Conservation (phyloP, 2,329 filamentous ascomycete species). For the Dendrostoma leiphaemia region DNA sequence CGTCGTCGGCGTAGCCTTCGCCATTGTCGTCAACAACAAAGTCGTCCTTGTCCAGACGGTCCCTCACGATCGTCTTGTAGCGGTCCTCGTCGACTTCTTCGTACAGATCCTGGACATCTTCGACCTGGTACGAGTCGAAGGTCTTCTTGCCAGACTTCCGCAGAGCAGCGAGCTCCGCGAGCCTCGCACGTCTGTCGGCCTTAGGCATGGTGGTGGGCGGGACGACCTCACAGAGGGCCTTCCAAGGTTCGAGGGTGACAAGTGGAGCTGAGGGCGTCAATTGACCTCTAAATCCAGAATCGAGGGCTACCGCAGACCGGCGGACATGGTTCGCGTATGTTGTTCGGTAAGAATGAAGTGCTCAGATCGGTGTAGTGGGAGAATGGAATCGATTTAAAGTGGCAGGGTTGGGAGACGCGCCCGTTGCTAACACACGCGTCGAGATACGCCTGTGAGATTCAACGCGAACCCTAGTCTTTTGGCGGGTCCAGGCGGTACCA, state of each 20-base stretch:
- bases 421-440: conserved; percentile 8
- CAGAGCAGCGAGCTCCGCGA: conserved; percentile 79
- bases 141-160: conserved; percentile 89
- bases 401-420: conserved; percentile 15
- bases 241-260: neutral
- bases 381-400: conserved; percentile 17
- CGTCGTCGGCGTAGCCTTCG: conserved; percentile 94
- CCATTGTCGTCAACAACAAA: conserved; percentile 99
- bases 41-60: conserved; percentile 87
- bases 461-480: conserved; percentile 19
- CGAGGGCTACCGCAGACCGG: neutral
- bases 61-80: conserved; percentile 93
- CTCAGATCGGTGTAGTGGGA: neutral
- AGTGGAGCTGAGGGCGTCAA: neutral
- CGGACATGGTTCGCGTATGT: conserved; percentile 11
- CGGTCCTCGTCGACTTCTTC: conserved; percentile 96
- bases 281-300: conserved; percentile 1
- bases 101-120: conserved; percentile 82
- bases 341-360: conserved; percentile 6
- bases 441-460: neutral
- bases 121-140: conserved; percentile 81
- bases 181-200: conserved; percentile 47
- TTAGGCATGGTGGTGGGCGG: conserved; percentile 39
- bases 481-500: neutral
- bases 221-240: neutral